phyloP scores from a whole-genome alignment of 2,329 filamentous ascomycete species.

The Fusarium fujikuroi region DNA sequence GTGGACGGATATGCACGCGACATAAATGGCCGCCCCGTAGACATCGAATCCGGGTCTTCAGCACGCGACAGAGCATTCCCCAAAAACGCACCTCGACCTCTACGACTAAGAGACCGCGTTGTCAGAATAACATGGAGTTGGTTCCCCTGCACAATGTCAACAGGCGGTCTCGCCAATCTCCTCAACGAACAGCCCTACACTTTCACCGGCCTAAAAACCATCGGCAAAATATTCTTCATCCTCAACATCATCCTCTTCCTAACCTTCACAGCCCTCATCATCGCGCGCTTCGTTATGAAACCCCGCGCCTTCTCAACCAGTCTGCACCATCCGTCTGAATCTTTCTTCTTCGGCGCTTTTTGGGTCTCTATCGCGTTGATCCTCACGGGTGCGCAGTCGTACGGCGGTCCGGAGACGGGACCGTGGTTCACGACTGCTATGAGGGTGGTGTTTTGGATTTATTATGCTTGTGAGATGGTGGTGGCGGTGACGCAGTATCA shows the following conservation, averaged over 20 bases:
- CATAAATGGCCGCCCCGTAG: not conserved
- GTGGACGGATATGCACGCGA: not conserved
- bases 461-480: slow-evolving; percentile 26
- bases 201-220: slow-evolving; percentile 2
- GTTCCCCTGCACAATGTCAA: slow-evolving; percentile 26
- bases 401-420: slow-evolving; percentile 7
- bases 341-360: slow-evolving; percentile 12
- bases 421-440: slow-evolving; percentile 3
- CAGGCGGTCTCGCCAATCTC: slow-evolving; percentile 19
- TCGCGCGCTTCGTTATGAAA: slow-evolving; percentile 3
- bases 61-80: not conserved
- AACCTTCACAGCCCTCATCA: slow-evolving; percentile 1
- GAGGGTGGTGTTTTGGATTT: slow-evolving; percentile 17
- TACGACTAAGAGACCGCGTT: slow-evolving; percentile 14
- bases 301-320: slow-evolving; percentile 13
- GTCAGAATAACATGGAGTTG: slow-evolving; percentile 13
- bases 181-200: slow-evolving; percentile 16
- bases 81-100: not conserved
- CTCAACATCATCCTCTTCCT: slow-evolving; percentile 17
- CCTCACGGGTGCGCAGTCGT: slow-evolving; percentile 18
- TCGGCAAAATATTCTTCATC: slow-evolving; percentile 20
- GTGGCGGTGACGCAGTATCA: slow-evolving; percentile 16
- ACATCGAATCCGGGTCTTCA: not conserved
- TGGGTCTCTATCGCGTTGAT: slow-evolving; percentile 19
- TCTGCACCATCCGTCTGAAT: slow-evolving; percentile 19